Evolutionary conservation across 495 filamentous ascomycete species (phyloP), one percentile per base, ranked within the genome.

Genomic region (Filosporella fistucella): DNA sequence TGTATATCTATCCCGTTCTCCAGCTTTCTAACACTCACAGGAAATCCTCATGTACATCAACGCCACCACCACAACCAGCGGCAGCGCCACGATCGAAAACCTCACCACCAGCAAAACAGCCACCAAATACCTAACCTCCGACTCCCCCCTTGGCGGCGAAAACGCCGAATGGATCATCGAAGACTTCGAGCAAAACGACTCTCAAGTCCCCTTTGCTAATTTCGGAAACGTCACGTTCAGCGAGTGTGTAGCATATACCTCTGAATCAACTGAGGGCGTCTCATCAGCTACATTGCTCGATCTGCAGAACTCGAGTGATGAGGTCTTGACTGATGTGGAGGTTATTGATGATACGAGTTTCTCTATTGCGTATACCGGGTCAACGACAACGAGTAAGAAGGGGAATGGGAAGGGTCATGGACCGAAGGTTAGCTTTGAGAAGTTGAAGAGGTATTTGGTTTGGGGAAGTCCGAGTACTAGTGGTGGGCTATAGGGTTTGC

Each of bases 61-160:
- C 20, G 66, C 76, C 0, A 65, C 56, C n/a, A 72, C 71, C 41
- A 70, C 63, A 12, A 74, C 66, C 14, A 48, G 63, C 38, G 82
- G 81, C 33, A 67, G 69, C 16, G 81, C 75, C 13, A 69, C 68
- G 7, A 67, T 86, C 43, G 64, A 76, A 50, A 84, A 85, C 57
- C 46, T 61, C 41, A 69, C 69, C 3, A 79, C 71, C 9, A 79
- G 80, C 14, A 52, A 76, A 55, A 72, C 47, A 8, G 80, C 78
- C 14, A 71, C 70, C 33, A 69, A 81, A 59, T 73, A 66, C 4
- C 69, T 85, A 45, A 63, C 56, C 4, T 64, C 32, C 28, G 45
- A 49, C n/a, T 39, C 14, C 1, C 41, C 39, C 3, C 28, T 35
- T 3, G 52, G 56, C 49, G 56, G 48, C 20, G 12, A 38, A 32